Conservation (phyloP, 768 basidiomycete species). For the Kwoniella europaea region DNA sequence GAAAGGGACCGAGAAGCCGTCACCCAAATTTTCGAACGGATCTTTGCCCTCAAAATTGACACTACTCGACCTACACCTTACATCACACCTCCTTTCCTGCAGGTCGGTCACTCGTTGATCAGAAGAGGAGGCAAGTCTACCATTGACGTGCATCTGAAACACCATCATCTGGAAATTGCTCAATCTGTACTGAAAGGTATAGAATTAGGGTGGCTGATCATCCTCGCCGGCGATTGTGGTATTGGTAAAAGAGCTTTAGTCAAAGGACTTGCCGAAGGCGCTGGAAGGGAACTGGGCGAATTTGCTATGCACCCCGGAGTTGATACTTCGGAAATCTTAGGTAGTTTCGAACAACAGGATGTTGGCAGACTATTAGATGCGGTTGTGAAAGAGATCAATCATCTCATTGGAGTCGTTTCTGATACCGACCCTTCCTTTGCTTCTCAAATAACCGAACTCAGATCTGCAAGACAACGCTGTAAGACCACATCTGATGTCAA, state of each 20-base stretch:
- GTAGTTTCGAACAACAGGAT: conserved; percentile 93
- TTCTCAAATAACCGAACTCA: neutral
- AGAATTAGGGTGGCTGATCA: conserved; percentile 81
- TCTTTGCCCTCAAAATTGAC: conserved; percentile 61
- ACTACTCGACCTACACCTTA: conserved; percentile 53
- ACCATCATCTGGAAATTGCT: conserved; percentile 66
- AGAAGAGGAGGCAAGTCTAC: conserved; percentile 38
- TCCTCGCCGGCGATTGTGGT: conserved; percentile 74
- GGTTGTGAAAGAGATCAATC: neutral
- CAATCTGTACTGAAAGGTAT: conserved; percentile 78
- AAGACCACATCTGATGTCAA: neutral
- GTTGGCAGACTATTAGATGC: conserved; percentile 24
- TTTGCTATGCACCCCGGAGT: conserved; percentile 81
- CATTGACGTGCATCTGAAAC: conserved; percentile 64
- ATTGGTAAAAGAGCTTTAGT: conserved; percentile 82
- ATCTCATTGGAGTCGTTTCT: conserved; percentile 9
- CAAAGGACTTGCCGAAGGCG: conserved; percentile 70
- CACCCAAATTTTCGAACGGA: conserved; percentile 50
- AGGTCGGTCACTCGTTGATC: conserved; percentile 70
- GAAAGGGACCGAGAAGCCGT: conserved; percentile 66
- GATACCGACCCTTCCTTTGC: conserved; percentile 11
- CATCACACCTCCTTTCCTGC: conserved; percentile 59
- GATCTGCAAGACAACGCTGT: conserved; percentile 11
- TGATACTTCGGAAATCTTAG: conserved; percentile 91
- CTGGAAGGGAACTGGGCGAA: conserved; percentile 73